phyloP scores from a whole-genome alignment of 139 green algal genomes.

The Micromonas pusilla region DNA sequence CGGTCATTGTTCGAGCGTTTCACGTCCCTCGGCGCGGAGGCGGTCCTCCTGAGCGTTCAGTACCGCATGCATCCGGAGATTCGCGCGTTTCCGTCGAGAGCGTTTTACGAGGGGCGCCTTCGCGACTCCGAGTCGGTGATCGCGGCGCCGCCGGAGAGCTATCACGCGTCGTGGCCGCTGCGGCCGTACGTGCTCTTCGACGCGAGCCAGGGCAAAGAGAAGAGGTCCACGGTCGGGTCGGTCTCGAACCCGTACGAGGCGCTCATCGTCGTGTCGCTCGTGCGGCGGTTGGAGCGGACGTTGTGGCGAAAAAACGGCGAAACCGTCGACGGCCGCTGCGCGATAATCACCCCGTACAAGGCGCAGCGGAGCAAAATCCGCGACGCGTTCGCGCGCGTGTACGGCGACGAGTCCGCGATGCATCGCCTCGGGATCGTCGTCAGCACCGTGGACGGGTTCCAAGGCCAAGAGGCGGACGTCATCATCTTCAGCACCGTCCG shows the following conservation, averaged over 20 bases:
- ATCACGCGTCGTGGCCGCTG: not conserved
- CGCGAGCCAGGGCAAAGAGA: not conserved
- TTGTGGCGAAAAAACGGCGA: not conserved
- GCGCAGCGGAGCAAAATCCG: not conserved
- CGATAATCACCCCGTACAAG: constrained; percentile 21
- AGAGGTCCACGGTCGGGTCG: not conserved
- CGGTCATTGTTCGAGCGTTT: constrained; percentile 80
- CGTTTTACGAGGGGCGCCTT: constrained; percentile 72
- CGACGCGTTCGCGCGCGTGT: not conserved
- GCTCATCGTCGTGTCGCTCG: not conserved
- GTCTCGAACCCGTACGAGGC: constrained; percentile 1
- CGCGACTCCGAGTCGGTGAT: constrained; percentile 44
- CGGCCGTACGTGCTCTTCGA: constrained; percentile 5
- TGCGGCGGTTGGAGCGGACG: not conserved
- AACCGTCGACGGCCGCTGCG: not conserved
- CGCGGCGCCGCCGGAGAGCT: no score
- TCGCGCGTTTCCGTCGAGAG: constrained; percentile 62
- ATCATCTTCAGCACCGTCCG: constrained; percentile 13
- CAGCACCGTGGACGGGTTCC: constrained; percentile 20
- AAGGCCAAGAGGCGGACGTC: constrained; percentile 20
- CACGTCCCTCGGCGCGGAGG: not conserved
- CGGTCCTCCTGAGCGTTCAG: constrained; percentile 38
- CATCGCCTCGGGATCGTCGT: not conserved
- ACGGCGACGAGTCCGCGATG: not conserved
- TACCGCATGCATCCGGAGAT: constrained; percentile 92